Percentiles rank a stretch among this genome's conserved stretches.
Conservation (phyloP, 129 eudicot genomes). For the Chrysanthemum makinoi region DNA sequence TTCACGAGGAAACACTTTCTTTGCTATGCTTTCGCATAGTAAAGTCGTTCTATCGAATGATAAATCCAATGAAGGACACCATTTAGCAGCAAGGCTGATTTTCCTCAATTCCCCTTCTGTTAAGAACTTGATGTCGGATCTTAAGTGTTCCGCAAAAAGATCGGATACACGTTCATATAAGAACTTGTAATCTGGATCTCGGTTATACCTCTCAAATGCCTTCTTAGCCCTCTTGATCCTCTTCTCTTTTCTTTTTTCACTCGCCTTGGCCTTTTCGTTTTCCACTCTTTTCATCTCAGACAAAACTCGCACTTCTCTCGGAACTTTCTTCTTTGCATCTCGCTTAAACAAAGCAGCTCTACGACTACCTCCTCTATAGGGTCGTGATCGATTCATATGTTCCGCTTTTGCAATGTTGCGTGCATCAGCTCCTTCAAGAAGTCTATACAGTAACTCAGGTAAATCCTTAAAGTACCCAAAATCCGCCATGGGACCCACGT, state of each 20-base stretch:
- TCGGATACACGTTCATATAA: conserved; percentile 17
- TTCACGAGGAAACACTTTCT: conserved; percentile 16
- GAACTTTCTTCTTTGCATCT: background rate
- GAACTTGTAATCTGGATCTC: conserved; percentile 12
- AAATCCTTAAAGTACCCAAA: conserved; percentile 21
- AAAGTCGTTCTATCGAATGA: conserved; percentile 14
- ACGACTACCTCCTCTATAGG: background rate
- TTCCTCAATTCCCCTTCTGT: background rate
- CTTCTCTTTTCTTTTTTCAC: conserved; percentile 1
- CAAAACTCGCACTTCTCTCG: background rate
- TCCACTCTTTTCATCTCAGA: conserved; percentile 2
- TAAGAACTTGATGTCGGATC: conserved; percentile 13
- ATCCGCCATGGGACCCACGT: background rate
- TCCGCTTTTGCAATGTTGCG: conserved; percentile 6
- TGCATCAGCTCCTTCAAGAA: conserved; percentile 13
- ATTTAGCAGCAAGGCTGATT: conserved; percentile 21
- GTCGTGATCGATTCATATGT: background rate
- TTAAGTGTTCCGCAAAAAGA: conserved; percentile 4
- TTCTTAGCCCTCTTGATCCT: conserved; percentile 9
- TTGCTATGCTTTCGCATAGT: conserved; percentile 21
- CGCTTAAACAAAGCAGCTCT: background rate
- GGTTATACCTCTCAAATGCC: conserved; percentile 10
- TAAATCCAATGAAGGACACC: conserved; percentile 19
- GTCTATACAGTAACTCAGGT: conserved; percentile 19
- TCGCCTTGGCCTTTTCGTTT: background rate